phyloP scores from a whole-genome alignment of 495 filamentous ascomycete genomes.

The Physcia stellaris region DNA sequence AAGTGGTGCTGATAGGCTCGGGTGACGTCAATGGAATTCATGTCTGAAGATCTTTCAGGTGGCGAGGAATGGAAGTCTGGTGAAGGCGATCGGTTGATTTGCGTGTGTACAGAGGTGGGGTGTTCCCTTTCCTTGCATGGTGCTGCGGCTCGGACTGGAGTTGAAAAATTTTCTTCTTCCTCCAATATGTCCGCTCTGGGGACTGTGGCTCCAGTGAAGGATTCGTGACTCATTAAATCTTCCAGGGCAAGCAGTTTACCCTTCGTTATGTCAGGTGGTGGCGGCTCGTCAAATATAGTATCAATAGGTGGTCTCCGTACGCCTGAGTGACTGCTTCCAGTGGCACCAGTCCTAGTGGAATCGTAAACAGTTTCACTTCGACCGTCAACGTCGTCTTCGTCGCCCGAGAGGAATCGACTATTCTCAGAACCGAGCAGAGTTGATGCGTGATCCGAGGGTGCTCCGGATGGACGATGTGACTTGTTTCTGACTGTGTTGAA shows the following conservation, averaged over 20 bases:
- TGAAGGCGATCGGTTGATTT: background rate
- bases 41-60: background rate
- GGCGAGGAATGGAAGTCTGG: background rate
- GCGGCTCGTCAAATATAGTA: constrained; percentile 73
- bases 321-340: constrained; percentile 39
- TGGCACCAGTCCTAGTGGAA: constrained; percentile 71
- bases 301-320: constrained; percentile 53
- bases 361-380: constrained; percentile 87
- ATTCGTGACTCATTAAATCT: constrained; percentile 30
- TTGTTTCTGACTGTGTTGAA: constrained; percentile 4
- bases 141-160: constrained; percentile 31
- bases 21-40: background rate
- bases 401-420: constrained; percentile 58
- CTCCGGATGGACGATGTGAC: constrained; percentile 29
- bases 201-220: constrained; percentile 19
- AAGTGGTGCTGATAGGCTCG: background rate
- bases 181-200: constrained; percentile 43
- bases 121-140: constrained; percentile 9
- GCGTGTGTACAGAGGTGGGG: constrained; percentile 8
- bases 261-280: constrained; percentile 38
- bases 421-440: constrained; percentile 75
- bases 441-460: constrained; percentile 58
- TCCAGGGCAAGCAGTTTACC: constrained; percentile 46
- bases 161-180: constrained; percentile 48
- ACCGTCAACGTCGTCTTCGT: constrained; percentile 61